Evolutionary conservation across 176 grass and related monocot species (phyloP), one percentile per base, ranked within the genome.

Genomic region (Oryza meyeriana): DNA sequence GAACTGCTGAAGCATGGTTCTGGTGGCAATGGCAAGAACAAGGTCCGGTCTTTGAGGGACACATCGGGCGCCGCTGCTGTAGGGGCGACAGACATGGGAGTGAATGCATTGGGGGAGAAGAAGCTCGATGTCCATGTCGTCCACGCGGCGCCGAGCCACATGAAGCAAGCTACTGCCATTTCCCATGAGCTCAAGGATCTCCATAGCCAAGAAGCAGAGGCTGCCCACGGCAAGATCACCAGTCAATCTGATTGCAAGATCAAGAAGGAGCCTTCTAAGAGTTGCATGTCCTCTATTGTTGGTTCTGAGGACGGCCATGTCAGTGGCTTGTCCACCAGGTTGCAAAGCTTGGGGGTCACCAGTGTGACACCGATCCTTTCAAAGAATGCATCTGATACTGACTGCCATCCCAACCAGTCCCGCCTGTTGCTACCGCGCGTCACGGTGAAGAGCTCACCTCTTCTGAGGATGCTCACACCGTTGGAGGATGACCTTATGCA

Each of bases 331-430:
- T 47, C 27, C 38, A 25, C 12, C 0, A 42, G 55, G 38, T 58
- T 73, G 29, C 69, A 27, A 16, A 18, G 22, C 20, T 31, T 82
- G 36, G 68, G 68, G 3, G 24, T 81, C 36, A 25, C 68, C 0
- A n/a, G 16, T 72, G 68, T 72, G 68, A 62, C 68, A 71, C 38
- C 10, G n/a, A 8, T 82, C 59, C 68, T 72, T 72, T 6, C 18
- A 18, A 82, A n/a, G 52, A 31, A 29, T 32, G 34, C 72, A 16
- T 45, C 68, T 45, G 13, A 6, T 25, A 45, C 8, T 11, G 80
- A 73, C 24, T 72, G 27, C 55, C 0, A 3, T 13, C 12, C 2
- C 24, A 0, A 0, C 27, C 80, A 82, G 27, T 9, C 36, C 36
- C 36, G 69, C 18, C 4, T 82, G 68, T 36, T 25, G 30, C 12